A percentile compares a stretch with the other conserved stretches of the same genome.
Conservation (phyloP, 1,284 basidiomycete species). For the Caloboletus firmus region DNA sequence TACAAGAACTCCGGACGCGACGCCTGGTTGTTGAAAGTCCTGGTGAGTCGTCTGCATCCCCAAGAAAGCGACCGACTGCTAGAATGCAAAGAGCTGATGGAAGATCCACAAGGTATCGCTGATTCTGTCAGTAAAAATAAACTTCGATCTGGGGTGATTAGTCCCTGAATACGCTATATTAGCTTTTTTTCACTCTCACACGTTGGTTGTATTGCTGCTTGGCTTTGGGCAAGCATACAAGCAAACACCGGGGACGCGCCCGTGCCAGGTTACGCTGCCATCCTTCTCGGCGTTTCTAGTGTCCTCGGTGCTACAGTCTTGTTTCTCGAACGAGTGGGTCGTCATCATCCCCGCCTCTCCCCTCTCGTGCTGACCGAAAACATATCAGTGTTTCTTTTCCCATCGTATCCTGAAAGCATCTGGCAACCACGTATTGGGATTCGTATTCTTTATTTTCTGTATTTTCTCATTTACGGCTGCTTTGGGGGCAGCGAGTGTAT, state of each 20-base stretch:
- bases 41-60: slow-evolving; percentile 17
- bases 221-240: slow-evolving; percentile 22
- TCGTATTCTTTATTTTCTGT: slow-evolving; percentile 17
- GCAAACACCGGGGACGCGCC: background rate
- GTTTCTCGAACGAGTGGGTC: slow-evolving; percentile 23
- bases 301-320: slow-evolving; percentile 14
- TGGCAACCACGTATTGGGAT: slow-evolving; percentile 15
- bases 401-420: slow-evolving; percentile 17
- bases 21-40: slow-evolving; percentile 10
- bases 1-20: slow-evolving; percentile 21
- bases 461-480: slow-evolving; percentile 25
- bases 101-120: slow-evolving; percentile 15
- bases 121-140: slow-evolving; percentile 19
- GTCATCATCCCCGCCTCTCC: background rate
- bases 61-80: background rate
- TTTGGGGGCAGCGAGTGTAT: slow-evolving; percentile 21
- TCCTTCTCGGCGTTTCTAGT: slow-evolving; percentile 24
- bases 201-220: slow-evolving; percentile 16
- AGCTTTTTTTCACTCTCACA: slow-evolving; percentile 22
- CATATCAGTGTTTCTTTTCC: slow-evolving; percentile 25
- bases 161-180: slow-evolving; percentile 5
- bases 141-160: background rate
- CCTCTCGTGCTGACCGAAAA: background rate
- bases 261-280: slow-evolving; percentile 11
- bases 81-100: slow-evolving; percentile 3